Evolutionary conservation across 1,284 basidiomycete species (phyloP).

Genomic region (Rhodotorula sp.): DNA sequence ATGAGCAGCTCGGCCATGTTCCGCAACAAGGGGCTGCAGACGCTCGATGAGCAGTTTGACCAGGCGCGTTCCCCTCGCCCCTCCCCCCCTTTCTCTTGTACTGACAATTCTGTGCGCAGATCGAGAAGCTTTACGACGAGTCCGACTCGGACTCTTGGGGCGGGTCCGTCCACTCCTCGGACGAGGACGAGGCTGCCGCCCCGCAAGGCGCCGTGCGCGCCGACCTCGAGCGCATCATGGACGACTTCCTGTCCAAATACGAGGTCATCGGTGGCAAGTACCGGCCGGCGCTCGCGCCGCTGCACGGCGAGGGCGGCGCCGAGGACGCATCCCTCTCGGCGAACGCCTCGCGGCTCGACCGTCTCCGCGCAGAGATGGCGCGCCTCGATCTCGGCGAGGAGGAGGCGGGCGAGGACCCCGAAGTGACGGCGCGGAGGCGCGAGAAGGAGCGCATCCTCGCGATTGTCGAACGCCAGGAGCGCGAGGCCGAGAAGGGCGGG

Average conservation of each 20-base stretch:
- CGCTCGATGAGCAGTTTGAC: constrained; percentile 91
- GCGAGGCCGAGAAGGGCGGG: constrained; percentile 40
- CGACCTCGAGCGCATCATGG: constrained; percentile 88
- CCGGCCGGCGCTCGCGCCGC: constrained; percentile 59
- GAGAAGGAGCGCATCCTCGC: constrained; percentile 53
- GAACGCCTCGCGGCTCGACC: constrained; percentile 67
- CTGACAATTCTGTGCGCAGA: constrained; percentile 51
- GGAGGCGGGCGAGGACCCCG: constrained; percentile 52
- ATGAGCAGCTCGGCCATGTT: constrained; percentile 98
- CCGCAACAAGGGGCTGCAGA: constrained; percentile 82
- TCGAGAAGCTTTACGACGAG: constrained; percentile 73
- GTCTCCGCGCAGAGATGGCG: constrained; percentile 74
- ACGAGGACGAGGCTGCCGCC: constrained; percentile 54
- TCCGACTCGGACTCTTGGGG: constrained; percentile 42
- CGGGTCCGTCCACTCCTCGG: constrained; percentile 56
- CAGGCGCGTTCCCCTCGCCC: constrained; percentile 62
- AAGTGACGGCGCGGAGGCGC: constrained; percentile 38
- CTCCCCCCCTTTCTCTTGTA: not conserved
- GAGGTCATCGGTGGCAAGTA: constrained; percentile 82
- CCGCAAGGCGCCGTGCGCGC: constrained; percentile 56
- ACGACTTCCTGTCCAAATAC: constrained; percentile 90
- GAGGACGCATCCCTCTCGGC: not conserved
- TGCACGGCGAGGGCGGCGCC: constrained; percentile 55
- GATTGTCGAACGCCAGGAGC: constrained; percentile 43
- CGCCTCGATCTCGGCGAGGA: constrained; percentile 49